These are phyloP conservation scores for Botrytis byssoidea DNA, from an alignment of 2,329 filamentous ascomycete species.

Conservation along the genomic window DNA sequence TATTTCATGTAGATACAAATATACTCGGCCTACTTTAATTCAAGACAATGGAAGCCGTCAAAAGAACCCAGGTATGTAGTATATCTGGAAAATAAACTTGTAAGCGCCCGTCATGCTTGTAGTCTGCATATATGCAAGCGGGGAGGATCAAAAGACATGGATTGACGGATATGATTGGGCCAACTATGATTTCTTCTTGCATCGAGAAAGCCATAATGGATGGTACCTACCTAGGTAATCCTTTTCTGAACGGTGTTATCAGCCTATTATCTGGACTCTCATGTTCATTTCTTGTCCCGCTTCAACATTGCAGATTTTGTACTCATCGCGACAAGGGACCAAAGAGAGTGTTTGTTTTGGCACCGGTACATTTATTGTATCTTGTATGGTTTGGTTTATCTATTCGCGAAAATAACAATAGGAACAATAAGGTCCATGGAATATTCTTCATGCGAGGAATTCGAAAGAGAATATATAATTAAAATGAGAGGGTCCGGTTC, in stretches of 20 bases:
- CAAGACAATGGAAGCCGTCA: constrained; percentile 2
- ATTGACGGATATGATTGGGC: constrained; percentile 7
- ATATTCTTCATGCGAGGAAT: background rate
- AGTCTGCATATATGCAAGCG: constrained; percentile 14
- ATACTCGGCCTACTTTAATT: background rate
- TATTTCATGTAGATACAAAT: background rate
- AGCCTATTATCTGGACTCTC: background rate
- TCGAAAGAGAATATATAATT: background rate
- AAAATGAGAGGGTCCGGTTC: background rate
- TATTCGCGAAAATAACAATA: constrained; percentile 1
- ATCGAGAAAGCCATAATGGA: background rate
- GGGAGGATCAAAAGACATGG: constrained; percentile 19
- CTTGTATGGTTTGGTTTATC: background rate
- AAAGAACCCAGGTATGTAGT: background rate
- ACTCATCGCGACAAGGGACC: background rate
- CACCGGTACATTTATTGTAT: background rate
- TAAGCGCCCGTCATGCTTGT: constrained; percentile 17
- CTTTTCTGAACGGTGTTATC: background rate
- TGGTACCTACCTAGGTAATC: background rate
- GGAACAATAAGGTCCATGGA: background rate
- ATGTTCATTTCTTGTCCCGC: constrained; percentile 1
- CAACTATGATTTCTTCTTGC: background rate
- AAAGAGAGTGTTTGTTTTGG: constrained; percentile 5
- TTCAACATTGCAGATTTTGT: background rate
- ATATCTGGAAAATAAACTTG: background rate